These are phyloP conservation scores for Paramecium octaurelia DNA, from an alignment of 73 alveolate species.

Conservation along the genomic window DNA sequence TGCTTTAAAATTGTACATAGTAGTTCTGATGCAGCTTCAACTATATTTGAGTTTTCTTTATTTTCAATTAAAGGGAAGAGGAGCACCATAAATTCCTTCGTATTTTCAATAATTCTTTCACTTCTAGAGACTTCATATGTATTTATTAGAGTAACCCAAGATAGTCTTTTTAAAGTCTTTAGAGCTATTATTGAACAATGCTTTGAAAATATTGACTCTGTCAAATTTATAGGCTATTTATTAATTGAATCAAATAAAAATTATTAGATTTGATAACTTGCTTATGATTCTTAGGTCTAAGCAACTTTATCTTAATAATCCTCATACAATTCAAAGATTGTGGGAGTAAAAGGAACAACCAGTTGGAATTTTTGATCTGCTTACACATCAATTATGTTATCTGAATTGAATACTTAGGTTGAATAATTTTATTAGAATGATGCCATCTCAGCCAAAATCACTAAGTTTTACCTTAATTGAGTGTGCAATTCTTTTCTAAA, in stretches of 20 bases:
- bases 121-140: constrained; percentile 33
- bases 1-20: neutral
- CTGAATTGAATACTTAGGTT: neutral
- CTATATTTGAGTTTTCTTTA: neutral
- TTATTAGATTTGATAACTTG: neutral
- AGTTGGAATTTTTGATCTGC: neutral
- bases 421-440: neutral
- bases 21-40: constrained; percentile 49
- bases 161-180: neutral
- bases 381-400: neutral
- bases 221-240: neutral
- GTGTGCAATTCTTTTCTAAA: constrained; percentile 49
- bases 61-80: neutral
- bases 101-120: constrained; percentile 28
- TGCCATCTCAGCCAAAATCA: constrained; percentile 43
- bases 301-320: neutral
- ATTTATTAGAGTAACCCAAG: neutral
- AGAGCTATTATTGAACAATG: neutral
- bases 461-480: neutral
- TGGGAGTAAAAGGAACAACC: constrained; percentile 51
- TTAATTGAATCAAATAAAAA: neutral
- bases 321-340: constrained; percentile 12
- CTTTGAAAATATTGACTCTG: neutral
- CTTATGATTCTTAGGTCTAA: neutral
- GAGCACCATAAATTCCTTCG: neutral